Conservation (phyloP, 805 yeast species). For the Myxozyma nipponensis region DNA sequence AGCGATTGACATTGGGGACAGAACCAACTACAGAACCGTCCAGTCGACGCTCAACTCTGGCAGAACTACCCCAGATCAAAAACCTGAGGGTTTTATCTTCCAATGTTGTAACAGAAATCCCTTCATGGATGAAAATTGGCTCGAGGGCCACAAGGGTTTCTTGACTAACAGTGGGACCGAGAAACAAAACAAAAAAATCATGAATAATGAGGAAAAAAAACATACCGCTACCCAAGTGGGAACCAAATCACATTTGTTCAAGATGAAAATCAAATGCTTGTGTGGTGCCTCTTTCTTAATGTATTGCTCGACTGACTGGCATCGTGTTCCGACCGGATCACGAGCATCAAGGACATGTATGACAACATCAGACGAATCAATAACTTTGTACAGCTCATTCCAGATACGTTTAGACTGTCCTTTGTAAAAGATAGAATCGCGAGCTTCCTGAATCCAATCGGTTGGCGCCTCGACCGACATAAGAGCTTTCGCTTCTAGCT, state of each 20-base stretch:
- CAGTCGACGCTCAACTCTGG: conserved; percentile 73
- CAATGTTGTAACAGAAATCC: conserved; percentile 96
- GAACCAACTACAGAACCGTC: conserved; percentile 34
- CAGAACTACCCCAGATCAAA: conserved; percentile 38
- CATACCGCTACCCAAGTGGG: conserved; percentile 99
- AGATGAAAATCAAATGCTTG: conserved; percentile 88
- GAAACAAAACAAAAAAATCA: conserved; percentile 12
- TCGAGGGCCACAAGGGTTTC: conserved; percentile 29
- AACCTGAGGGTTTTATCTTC: conserved; percentile 67
- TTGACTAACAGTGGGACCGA: conserved; percentile 65
- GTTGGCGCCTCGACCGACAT: conserved; percentile 71
- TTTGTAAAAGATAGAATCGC: conserved; percentile 90
- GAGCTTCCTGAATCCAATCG: conserved; percentile 85
- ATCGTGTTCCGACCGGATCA: conserved; percentile 94
- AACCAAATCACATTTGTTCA: conserved; percentile 96
- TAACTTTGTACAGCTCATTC: conserved; percentile 95
- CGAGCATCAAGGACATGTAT: conserved; percentile 96
- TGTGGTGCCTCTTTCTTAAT: conserved; percentile 93
- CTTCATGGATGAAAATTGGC: conserved; percentile 41
- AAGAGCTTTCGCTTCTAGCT: conserved; percentile 48
- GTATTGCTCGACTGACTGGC: conserved; percentile 88
- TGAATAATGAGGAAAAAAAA: conserved; percentile 36
- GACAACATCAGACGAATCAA: conserved; percentile 95
- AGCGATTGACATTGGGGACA: conserved; percentile 40
- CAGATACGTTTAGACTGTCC: conserved; percentile 98